Conservation (phyloP, 208 protist species). For the Tritrichomonas foetus region DNA sequence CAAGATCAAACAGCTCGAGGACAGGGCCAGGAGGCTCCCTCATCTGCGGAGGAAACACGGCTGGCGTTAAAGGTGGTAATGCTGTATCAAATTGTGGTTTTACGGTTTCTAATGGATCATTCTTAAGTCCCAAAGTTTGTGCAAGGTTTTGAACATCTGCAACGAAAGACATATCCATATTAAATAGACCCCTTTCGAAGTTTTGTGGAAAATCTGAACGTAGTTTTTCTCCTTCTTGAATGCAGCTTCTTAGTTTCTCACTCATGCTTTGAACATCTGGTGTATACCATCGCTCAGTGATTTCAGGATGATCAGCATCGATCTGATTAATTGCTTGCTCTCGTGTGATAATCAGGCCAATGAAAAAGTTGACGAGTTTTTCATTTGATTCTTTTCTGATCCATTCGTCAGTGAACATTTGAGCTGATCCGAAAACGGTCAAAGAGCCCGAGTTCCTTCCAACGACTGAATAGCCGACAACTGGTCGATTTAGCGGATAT, state of each 20-base stretch:
- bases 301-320: constrained; percentile 22
- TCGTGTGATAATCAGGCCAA: not conserved
- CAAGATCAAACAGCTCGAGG: not conserved
- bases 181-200: not conserved
- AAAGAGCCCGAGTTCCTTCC: not conserved
- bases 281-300: not conserved
- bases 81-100: constrained; percentile 10
- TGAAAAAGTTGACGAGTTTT: not conserved
- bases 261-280: not conserved
- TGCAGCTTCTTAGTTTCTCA: not conserved
- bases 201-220: not conserved
- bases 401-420: constrained; percentile 32
- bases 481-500: not conserved
- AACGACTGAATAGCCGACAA: not conserved
- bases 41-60: constrained; percentile 23
- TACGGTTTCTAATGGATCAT: not conserved
- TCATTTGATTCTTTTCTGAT: not conserved
- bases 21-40: not conserved
- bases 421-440: not conserved
- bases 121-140: not conserved
- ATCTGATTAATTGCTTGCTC: not conserved
- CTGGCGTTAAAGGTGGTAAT: not conserved
- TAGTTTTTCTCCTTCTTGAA: not conserved
- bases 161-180: constrained; percentile 22
- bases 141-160: not conserved